phyloP scores from a whole-genome alignment of 345 rosid species.

The Microthlaspi erraticum region DNA sequence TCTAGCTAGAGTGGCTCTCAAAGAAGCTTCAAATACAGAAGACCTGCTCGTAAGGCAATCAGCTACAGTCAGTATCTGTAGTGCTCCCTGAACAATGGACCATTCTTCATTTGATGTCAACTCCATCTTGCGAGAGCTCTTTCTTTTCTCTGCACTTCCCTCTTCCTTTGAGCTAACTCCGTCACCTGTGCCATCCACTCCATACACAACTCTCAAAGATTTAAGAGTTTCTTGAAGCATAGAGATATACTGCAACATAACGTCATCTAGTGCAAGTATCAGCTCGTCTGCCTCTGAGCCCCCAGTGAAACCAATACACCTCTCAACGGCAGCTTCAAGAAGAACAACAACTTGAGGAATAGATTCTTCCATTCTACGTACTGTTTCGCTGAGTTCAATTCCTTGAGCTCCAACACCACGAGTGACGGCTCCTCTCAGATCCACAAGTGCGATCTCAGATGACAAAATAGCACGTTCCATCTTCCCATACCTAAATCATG shows the following conservation, averaged over 20 bases:
- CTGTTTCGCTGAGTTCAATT: constrained; percentile 96
- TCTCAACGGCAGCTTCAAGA: constrained; percentile 95
- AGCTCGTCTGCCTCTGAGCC: constrained; percentile 98
- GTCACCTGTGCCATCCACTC: constrained; percentile 74
- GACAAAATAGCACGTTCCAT: constrained; percentile 93
- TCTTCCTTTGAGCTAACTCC: constrained; percentile 64
- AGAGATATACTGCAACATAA: constrained; percentile 89
- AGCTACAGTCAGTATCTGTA: constrained; percentile 94
- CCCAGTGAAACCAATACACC: constrained; percentile 90
- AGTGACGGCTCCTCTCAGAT: constrained; percentile 96
- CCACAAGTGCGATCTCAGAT: constrained; percentile 88
- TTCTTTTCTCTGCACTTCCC: constrained; percentile 53
- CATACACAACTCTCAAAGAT: constrained; percentile 88
- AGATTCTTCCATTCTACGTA: constrained; percentile 98
- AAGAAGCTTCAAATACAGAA: constrained; percentile 90
- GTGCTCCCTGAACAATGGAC: constrained; percentile 97
- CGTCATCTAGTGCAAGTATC: constrained; percentile 89
- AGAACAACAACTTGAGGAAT: constrained; percentile 90
- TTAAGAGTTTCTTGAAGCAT: constrained; percentile 90
- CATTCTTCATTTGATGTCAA: constrained; percentile 89
- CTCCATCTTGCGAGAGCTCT: constrained; percentile 67
- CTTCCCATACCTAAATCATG: constrained; percentile 75
- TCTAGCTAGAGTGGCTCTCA: constrained; percentile 94
- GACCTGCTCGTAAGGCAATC: constrained; percentile 96
- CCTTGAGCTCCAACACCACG: constrained; percentile 99